Evolutionary conservation across 208 protist genomes (phyloP), one percentile per base, ranked within the genome.

Genomic region (Acanthamoeba triangularis): DNA sequence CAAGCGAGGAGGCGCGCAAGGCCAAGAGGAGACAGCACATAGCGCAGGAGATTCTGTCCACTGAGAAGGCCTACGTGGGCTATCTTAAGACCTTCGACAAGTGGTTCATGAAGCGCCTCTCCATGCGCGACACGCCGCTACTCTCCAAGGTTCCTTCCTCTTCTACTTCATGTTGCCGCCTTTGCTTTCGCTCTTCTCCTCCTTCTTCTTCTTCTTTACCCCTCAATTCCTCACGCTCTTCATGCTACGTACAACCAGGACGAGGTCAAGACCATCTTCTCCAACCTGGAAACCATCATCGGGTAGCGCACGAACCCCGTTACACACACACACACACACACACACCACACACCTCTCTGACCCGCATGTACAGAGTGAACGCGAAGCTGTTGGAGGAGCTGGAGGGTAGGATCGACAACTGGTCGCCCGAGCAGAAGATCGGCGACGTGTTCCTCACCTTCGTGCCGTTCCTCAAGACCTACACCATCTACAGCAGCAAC

Each of bases 21-120:
- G n/a, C 33, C 25, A 67, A 56, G 87, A 47, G 41, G 61, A 28
- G 87, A 41, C 87, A 93, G 61, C 18, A 93, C 30, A 93, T 93
- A 18, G 87, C 61, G 35, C 87, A 93, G 35, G 87, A 93, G 65
- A 93, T 93, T 28, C 23, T 93, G 35, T 93, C 87, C 23, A 93
- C 87, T 0, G 87, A 93, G 47, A 37, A 93, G 44, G 56, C 87
- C 87, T 93, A 93, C 30, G 87, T 93, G 33, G 65, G 65, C 87
- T 78, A 93, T 20, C 87, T 93, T 41, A 93, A 93, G 87, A 78
- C 87, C 65, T 93, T 93, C 25, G 65, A 69, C 87, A 93, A 88
- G 49, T 88, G 80, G 80, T 88, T 63, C 80, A 63, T 88, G 80
- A 88, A 88, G 80, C 80, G 80, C 4, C 80, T 88, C 80, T 65